Percentiles rank a stretch among this genome's conserved stretches.
Conservation (phyloP, 352 stramenopile species). For the Globisporangium parvum region DNA sequence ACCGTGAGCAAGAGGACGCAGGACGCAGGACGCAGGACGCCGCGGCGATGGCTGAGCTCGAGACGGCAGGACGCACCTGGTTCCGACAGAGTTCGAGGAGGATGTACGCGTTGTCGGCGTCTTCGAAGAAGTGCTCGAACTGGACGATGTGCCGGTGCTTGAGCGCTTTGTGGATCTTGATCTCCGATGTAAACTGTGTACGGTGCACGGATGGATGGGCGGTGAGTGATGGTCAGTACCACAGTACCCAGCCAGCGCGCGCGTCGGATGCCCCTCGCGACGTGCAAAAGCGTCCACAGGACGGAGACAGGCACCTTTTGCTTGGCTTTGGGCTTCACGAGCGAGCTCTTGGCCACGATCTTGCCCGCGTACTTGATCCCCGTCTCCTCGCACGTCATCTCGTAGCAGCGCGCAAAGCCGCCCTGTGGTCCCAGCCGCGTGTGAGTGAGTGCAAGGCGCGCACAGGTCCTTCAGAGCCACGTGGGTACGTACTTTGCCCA, state of each 20-base stretch:
- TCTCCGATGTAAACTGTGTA: constrained; percentile 92
- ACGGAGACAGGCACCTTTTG: constrained; percentile 92
- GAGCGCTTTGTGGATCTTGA: constrained; percentile 97
- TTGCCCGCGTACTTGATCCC: constrained; percentile 95
- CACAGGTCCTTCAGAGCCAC: too few relatives aligned
- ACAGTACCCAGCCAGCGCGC: too few relatives aligned
- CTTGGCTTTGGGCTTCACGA: constrained; percentile 94
- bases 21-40: too few relatives aligned
- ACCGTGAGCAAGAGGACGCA: too few relatives aligned
- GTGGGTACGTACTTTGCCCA: constrained; percentile 91
- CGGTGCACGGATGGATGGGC: too few relatives aligned
- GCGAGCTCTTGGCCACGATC: constrained; percentile 96
- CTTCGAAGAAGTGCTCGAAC: constrained; percentile 99
- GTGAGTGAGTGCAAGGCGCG: too few relatives aligned
- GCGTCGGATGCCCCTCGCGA: too few relatives aligned
- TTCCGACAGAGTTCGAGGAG: constrained; percentile 97
- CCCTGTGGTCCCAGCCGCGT: too few relatives aligned
- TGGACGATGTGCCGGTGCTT: constrained; percentile 94
- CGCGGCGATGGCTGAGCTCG: too few relatives aligned
- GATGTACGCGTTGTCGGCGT: constrained; percentile 96
- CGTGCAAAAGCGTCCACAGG: too few relatives aligned
- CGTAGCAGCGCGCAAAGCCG: constrained; percentile 97
- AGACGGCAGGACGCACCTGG: constrained; percentile 55
- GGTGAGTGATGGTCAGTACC: background rate
- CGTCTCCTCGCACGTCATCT: constrained; percentile 91